phyloP scores from a whole-genome alignment of 192 early-diverging fungal genomes.

The Pecoramyces ruminantium region DNA sequence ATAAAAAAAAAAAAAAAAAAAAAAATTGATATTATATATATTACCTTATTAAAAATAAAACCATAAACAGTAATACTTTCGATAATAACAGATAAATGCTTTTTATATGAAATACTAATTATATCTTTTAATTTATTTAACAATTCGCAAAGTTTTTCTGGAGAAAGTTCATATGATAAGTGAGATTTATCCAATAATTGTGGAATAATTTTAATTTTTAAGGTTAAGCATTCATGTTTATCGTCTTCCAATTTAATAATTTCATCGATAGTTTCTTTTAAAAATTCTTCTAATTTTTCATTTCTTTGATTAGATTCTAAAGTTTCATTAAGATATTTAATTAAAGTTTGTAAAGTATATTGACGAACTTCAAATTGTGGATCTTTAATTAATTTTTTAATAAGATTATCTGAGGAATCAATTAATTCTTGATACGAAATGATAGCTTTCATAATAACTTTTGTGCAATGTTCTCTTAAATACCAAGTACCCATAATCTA shows the following conservation, averaged over 20 bases:
- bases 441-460: background rate
- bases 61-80: background rate
- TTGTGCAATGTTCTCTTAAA: background rate
- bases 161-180: background rate
- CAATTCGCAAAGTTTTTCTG: background rate
- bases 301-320: background rate
- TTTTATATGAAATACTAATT: background rate
- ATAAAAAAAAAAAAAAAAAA: no score
- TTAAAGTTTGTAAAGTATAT: background rate
- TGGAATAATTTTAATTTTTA: background rate
- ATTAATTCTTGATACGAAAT: background rate
- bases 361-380: background rate
- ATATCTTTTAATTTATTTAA: background rate
- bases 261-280: background rate
- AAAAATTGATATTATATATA: no score
- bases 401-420: background rate
- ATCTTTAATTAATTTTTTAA: background rate
- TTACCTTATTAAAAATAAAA: background rate
- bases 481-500: background rate
- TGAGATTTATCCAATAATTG: background rate
- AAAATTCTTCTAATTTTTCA: background rate
- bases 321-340: background rate
- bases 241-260: background rate
- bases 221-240: background rate
- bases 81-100: background rate